Base-by-base conservation (phyloP, 805 yeast genomes). In the Hagleromyces aurorensis region DNA sequence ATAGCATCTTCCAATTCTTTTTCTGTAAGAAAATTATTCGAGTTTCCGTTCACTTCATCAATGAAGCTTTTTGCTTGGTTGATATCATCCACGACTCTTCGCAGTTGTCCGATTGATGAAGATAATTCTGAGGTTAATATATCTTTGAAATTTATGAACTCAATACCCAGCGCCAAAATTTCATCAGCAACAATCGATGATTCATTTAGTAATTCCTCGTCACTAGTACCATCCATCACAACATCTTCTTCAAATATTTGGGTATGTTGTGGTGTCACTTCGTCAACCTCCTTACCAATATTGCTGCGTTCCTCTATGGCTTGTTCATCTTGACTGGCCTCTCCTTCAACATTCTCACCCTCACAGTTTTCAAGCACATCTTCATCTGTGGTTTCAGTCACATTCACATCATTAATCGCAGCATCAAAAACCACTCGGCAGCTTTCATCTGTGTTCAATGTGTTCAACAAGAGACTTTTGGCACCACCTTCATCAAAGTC, bases 401-500 rank as follows among this genome's bases (percentile, higher is more conserved):
- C 42, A 34, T 35, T 43, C 34, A 37, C 39, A 24, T 57, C 59
- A 29, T 47, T 62, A 6, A 61, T 58, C 9, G 42, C 44, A 27
- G 84, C 83, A 46, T 77, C 89, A 46, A 80, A 78, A 2, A 78
- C 71, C 3, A 80, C 75, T 43, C 78, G 55, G 0, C 75, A 72
- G 1, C 65, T 44, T 1, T 51, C 33, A 43, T 78, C 78, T 10
- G 75, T 61, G 37, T 65, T 64, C 25, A 80, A 62, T 0, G 82
- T 71, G 38, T 80, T 80, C 38, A 78, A 50, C 23, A 80, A 54
- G 28, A 81, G 59, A 36, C 82, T 72, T 46, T 77, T 80, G 6
- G 89, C 78, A 3, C 91, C 89, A 21, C 87, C 87, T 57, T 80
- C 89, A 50, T 81, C 91, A 43, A 80, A 80, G 30, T 79, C 87